Conservation (phyloP, 2,329 filamentous ascomycete species). For the Xylariaceae sp. region DNA sequence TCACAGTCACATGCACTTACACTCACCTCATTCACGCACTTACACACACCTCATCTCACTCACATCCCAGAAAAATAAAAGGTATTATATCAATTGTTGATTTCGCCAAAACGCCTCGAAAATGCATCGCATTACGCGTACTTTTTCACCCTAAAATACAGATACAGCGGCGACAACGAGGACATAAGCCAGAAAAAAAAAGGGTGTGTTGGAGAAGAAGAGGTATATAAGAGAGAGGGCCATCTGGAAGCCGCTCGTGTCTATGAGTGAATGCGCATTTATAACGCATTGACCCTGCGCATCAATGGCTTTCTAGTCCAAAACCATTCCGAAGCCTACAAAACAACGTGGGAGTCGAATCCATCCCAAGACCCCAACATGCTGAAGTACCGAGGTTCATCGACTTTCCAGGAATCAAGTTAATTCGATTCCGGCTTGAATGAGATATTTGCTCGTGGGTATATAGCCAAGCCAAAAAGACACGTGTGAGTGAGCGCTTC, state of each 20-base stretch:
- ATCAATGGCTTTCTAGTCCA: no score
- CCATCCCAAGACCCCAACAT: slow-evolving; percentile 6
- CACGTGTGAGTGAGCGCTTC: slow-evolving; percentile 1
- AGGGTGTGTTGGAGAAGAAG: not conserved
- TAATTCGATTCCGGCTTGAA: slow-evolving; percentile 10
- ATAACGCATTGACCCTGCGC: not conserved
- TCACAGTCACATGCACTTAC: no score
- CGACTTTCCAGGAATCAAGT: slow-evolving; percentile 14
- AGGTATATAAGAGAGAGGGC: slow-evolving; percentile 4
- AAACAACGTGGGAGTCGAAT: no score
- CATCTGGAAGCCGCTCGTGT: no score
- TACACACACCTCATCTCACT: not conserved
- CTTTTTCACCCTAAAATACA: not conserved
- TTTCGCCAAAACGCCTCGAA: slow-evolving; percentile 14
- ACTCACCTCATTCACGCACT: no score
- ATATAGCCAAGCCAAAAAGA: slow-evolving; percentile 4
- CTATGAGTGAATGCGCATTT: not conserved
- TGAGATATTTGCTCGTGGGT: slow-evolving; percentile 17
- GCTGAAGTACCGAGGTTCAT: slow-evolving; percentile 22
- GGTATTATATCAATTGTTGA: not conserved
- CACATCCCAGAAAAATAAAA: not conserved
- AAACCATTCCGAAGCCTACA: no score
- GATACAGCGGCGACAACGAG: no score
- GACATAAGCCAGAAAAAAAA: not conserved
- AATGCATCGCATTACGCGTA: slow-evolving; percentile 7